Conservation (phyloP, 2,329 filamentous ascomycete species). For the Helminthosporium solani region DNA sequence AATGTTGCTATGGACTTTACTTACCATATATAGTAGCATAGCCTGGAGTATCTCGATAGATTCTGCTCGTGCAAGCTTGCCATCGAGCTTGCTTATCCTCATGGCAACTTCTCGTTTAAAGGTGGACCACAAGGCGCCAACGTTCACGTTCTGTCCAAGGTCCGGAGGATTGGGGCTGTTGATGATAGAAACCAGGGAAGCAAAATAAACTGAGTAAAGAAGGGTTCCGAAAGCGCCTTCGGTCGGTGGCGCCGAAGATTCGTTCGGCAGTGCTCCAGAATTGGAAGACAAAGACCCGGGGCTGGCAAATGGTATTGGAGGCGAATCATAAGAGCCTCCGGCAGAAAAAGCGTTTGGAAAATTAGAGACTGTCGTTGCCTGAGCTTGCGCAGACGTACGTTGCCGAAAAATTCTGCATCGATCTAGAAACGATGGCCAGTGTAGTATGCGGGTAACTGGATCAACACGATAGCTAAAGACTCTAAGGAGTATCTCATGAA, state of each 20-base stretch:
- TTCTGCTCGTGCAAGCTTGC: conserved; percentile 3
- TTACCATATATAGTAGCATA: conserved; percentile 18
- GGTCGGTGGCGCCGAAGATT: background rate
- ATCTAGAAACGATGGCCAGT: conserved; percentile 23
- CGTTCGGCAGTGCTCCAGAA: background rate
- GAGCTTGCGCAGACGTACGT: conserved; percentile 3
- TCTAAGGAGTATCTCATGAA: conserved; percentile 17
- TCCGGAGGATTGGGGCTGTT: conserved; percentile 15
- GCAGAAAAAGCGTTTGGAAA: conserved; percentile 10
- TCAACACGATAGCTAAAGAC: conserved; percentile 20
- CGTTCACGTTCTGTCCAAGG: conserved; percentile 13
- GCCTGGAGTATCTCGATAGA: conserved; percentile 21
- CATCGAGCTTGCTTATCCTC: conserved; percentile 12
- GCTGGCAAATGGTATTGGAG: conserved; percentile 1
- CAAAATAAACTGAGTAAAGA: conserved; percentile 21
- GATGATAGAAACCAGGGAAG: conserved; percentile 16
- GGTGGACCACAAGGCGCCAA: conserved; percentile 9
- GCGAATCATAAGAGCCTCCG: conserved; percentile 6
- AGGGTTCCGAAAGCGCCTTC: conserved; percentile 15
- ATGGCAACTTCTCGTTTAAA: conserved; percentile 15
- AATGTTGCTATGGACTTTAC: background rate
- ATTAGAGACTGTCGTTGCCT: conserved; percentile 1
- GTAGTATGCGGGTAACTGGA: conserved; percentile 20
- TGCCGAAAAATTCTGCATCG: conserved; percentile 8
- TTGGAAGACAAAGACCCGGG: background rate